Evolutionary conservation across 352 stramenopile genomes (phyloP), one percentile per base, ranked within the genome.

Genomic region (Pythium guiyangense): DNA sequence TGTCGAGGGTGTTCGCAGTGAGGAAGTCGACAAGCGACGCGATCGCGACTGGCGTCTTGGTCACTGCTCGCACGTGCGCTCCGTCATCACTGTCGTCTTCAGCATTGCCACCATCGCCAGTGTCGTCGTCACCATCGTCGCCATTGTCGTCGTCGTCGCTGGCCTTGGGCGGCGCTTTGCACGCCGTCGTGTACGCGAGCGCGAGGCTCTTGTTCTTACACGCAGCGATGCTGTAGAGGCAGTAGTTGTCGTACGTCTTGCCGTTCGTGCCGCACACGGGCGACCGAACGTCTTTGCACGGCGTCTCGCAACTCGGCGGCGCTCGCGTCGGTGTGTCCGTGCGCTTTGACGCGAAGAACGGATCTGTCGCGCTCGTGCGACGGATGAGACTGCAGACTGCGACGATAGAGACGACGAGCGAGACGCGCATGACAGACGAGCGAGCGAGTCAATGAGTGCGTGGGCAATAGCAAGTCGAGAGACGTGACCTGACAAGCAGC

Each of bases 221-320:
- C 25, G 57, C 53, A 14, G 59, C 70, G 15, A 66, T 39, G 18
- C 51, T 57, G 46, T 80, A 70, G 20, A 63, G 40, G 50, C 68
- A 76, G 11, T 59, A 27, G 52, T 69, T 76, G 29, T 39, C 27
- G 35, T 73, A 76, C 20, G 62, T 71, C 43, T 60, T 31, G 39
- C 49, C 46, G 53, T 76, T 44, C n/a, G 62, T 63, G 20, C 62
- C 68, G 25, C 68, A 76, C 6, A 71, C 42, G 2, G 62, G 62
- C 29, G 37, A 44, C 4, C 46, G 25, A 11, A 22, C 6, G 14
- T 20, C 31, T 9, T 58, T 45, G 35, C 57, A 63, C 27, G 26
- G 11, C 10, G 18, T 44, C 26, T 56, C 56, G 40, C 56, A 62
- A 9, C 42, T 31, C 17, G 40, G 26, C 6, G 47, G 48, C 39